A percentile compares a stretch with the other conserved stretches of the same genome.
Evolutionary conservation across 257 asterid species (phyloP).

Genomic region (Henckelia pumila): DNA sequence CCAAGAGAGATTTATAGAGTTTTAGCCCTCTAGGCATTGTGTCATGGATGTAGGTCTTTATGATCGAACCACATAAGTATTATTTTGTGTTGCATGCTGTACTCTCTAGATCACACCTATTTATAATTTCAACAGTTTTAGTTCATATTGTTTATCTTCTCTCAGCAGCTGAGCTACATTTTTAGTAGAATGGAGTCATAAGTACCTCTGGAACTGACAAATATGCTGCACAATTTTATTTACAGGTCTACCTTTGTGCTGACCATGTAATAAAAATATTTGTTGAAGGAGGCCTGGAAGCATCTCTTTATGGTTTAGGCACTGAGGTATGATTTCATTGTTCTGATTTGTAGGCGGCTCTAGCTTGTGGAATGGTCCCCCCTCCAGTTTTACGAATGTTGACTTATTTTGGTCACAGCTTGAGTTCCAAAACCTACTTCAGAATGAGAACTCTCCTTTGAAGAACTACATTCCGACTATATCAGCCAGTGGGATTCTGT

Average conservation of each 20-base stretch:
- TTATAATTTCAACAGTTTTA: neutral
- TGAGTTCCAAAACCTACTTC: slow-evolving; percentile 65
- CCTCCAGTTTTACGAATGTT: slow-evolving; percentile 5
- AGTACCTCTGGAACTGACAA: slow-evolving; percentile 19
- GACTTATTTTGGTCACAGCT: slow-evolving; percentile 49
- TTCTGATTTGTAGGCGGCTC: neutral
- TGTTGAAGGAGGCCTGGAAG: slow-evolving; percentile 83
- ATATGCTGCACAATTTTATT: slow-evolving; percentile 16
- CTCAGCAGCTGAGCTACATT: neutral
- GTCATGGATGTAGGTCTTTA: too few relatives aligned
- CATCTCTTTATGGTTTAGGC: slow-evolving; percentile 83
- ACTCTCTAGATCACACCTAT: neutral
- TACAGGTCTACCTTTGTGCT: slow-evolving; percentile 76
- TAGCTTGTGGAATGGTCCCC: slow-evolving; percentile 16
- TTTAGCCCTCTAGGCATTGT: too few relatives aligned
- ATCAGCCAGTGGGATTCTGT: slow-evolving; percentile 80
- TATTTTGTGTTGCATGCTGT: neutral
- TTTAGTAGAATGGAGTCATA: slow-evolving; percentile 1
- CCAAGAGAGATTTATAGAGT: neutral
- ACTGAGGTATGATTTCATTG: slow-evolving; percentile 64
- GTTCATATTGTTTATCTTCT: neutral
- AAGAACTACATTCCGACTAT: slow-evolving; percentile 72
- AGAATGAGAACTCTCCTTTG: slow-evolving; percentile 55
- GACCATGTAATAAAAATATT: slow-evolving; percentile 77
- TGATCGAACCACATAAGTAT: too few relatives aligned